Percentiles rank a stretch among this genome's conserved stretches.
phyloP scores from a whole-genome alignment of 129 eudicot species.

The Calendula officinalis region DNA sequence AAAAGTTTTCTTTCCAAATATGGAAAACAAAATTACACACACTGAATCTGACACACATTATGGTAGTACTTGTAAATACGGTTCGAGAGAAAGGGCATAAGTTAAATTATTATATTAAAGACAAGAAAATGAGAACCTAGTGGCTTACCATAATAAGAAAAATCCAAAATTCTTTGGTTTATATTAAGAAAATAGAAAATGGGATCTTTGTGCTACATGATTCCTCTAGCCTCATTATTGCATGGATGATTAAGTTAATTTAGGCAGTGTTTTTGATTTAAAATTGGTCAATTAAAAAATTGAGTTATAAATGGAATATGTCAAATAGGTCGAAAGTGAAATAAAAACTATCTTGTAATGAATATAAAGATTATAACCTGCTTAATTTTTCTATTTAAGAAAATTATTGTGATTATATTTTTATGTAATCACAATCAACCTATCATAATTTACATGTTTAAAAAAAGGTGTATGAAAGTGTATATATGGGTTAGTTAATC shows the following conservation, averaged over 20 bases:
- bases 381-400: too few species aligned
- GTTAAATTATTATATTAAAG: not conserved
- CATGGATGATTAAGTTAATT: not conserved
- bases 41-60: not conserved
- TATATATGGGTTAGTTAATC: too few species aligned
- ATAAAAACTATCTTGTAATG: too few species aligned
- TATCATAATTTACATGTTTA: too few species aligned
- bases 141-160: conserved; percentile 50
- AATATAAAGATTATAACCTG: too few species aligned
- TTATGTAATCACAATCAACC: too few species aligned
- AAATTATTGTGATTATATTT: too few species aligned
- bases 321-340: too few species aligned
- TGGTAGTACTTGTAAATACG: conserved; percentile 13
- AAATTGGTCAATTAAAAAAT: too few species aligned
- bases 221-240: not conserved
- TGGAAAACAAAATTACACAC: not conserved
- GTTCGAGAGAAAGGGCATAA: conserved; percentile 17
- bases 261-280: too few species aligned
- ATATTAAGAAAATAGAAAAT: not conserved
- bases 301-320: too few species aligned
- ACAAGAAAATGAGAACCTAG: conserved; percentile 29
- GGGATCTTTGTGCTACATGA: not conserved
- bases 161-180: conserved; percentile 15
- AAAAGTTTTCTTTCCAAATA: not conserved
- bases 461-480: too few species aligned